Evolutionary conservation across 1,284 basidiomycete genomes (phyloP), one percentile per base, ranked within the genome.

Genomic region (Exobasidium cylindrosporum): DNA sequence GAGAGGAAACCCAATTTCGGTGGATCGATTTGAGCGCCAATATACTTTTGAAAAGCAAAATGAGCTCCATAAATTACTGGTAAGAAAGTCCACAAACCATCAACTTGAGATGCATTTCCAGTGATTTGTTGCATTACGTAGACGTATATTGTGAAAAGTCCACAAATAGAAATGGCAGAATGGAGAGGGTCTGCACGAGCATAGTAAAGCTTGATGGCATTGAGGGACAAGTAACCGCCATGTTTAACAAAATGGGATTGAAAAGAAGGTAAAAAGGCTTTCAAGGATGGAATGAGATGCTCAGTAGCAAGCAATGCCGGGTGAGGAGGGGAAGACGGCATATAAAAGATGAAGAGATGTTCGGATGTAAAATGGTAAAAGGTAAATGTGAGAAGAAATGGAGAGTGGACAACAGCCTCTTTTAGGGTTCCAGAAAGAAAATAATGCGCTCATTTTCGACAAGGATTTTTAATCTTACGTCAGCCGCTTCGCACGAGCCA

Each of bases 61-160:
- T 75, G 73, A n/a, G 61, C 59, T 30, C 67, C 63, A 63, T 74
- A 76, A 62, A 75, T 70, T 58, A 75, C 63, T 1, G 62, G 59
- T 40, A 62, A 52, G 60, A 76, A 76, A 23, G 74, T 76, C 74
- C 74, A 76, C 26, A 76, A 68, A 28, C 74, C 67, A 55, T 76
- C 74, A 21, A 76, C 74, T 59, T 76, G 74, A 7, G 64, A 67
- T 28, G 73, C 74, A 64, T 76, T 76, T 26, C 74, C 74, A 2
- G 74, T 75, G 61, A 72, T 65, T 62, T 64, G 63, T 49, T 75
- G 71, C 64, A 68, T 69, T 57, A 72, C 45, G 62, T 72, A 76
- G 21, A 68, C 66, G 53, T 66, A 75, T 45, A 63, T 53, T 60
- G 62, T 68, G 54, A 75, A 66, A 30, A 68, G 31, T 30, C 57